Evolutionary conservation across 1,284 basidiomycete species (phyloP), one percentile per base, ranked within the genome.

Genomic region (Cutaneotrichosporon arboriforme): DNA sequence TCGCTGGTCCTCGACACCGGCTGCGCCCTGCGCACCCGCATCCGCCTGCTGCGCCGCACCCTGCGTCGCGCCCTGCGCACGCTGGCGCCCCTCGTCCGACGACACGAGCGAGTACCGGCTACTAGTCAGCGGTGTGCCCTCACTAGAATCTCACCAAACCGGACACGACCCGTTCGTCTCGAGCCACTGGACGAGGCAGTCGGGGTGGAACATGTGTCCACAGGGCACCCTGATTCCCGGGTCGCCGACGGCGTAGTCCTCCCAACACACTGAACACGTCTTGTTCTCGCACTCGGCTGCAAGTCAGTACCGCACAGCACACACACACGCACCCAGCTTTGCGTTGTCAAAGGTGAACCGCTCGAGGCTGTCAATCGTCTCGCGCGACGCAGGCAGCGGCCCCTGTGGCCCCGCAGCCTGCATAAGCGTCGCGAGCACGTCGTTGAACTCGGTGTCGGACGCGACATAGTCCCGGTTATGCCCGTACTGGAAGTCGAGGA

Each of bases 401-500:
- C 72, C 70, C 42, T 74, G 72, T 4, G 72, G 70, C 20, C 70
- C 72, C 2, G 73, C 66, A 2, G 67, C 69, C 46, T 71, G 63
- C 74, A 76, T 73, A 47, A 76, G 48, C 1, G 64, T 63, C 54
- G 74, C 74, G 33, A 74, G 57, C 4, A 75, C 60, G 20, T 69
- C 61, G 41, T 72, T 67, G 52, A 72, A 69, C 31, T 57, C 48
- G 72, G 70, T 61, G 26, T 75, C 64, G 8, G 66, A 66, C 50
- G 67, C 66, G 9, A 70, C 74, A 45, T 74, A 76, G 52, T 76
- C 74, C n/a, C n/a, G n/a, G n/a, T n/a, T n/a, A n/a, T n/a, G n/a
- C n/a, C n/a, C n/a, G n/a, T n/a, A n/a, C n/a, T n/a, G n/a, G n/a
- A n/a, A n/a, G n/a, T n/a, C n/a, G n/a, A n/a, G n/a, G n/a, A n/a